A percentile compares a stretch with the other conserved stretches of the same genome.
These are phyloP conservation scores for Brasenia schreberi DNA, from an alignment of 164 flowering plant species.

Conservation along the genomic window DNA sequence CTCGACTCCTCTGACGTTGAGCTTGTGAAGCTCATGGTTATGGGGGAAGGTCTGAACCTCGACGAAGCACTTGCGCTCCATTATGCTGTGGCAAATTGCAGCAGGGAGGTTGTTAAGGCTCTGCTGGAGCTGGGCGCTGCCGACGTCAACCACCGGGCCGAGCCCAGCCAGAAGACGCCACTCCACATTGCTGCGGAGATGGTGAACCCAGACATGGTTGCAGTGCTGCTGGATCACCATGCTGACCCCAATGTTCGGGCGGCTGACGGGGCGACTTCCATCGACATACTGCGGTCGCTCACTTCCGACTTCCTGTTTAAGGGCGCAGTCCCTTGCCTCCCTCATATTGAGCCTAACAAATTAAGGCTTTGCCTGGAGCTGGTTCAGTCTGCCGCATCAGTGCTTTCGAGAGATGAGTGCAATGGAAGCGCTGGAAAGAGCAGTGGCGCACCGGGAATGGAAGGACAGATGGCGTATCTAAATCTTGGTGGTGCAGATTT, in stretches of 20 bases:
- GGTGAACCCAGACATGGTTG: conserved; percentile 99
- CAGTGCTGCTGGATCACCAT: conserved; percentile 92
- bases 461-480: conserved; percentile 58
- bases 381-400: conserved; percentile 93
- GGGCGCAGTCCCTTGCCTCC: conserved; percentile 56
- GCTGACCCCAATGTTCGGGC: conserved; percentile 88
- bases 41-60: conserved; percentile 96
- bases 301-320: conserved; percentile 96
- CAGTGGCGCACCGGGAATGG: conserved; percentile 27
- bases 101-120: conserved; percentile 91
- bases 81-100: conserved; percentile 85
- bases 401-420: conserved; percentile 69
- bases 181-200: conserved; percentile 90
- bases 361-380: conserved; percentile 91
- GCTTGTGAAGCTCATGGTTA: conserved; percentile 97
- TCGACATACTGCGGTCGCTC: conserved; percentile 76
- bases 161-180: conserved; percentile 82
- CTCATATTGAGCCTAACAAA: conserved; percentile 89
- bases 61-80: conserved; percentile 89
- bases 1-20: conserved; percentile 96
- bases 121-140: conserved; percentile 95
- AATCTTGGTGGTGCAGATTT: conserved; percentile 43
- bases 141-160: conserved; percentile 88
- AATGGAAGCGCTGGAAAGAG: conserved; percentile 14
- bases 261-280: conserved; percentile 73